phyloP scores from a whole-genome alignment of 768 basidiomycete species.

The Leucogyrophana mollusca region DNA sequence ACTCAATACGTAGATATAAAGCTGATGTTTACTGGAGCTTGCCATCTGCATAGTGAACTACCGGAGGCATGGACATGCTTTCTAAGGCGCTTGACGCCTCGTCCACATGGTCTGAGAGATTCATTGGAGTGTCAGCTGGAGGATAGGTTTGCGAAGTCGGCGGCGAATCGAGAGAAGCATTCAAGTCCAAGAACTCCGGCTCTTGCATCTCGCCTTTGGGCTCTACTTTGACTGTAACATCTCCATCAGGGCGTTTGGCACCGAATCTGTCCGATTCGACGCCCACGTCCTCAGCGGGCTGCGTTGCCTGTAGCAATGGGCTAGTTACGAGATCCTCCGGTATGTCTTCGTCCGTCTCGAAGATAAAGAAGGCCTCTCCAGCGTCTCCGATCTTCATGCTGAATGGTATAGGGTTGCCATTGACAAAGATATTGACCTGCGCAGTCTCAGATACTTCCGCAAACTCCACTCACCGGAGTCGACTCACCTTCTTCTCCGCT shows the following conservation, averaged over 20 bases:
- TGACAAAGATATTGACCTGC: conserved; percentile 87
- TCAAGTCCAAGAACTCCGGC: conserved; percentile 84
- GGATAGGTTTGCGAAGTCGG: conserved; percentile 18
- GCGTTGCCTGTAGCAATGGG: conserved; percentile 76
- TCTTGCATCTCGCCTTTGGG: conserved; percentile 37
- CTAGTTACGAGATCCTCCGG: conserved; percentile 93
- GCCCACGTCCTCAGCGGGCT: conserved; percentile 35
- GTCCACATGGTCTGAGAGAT: conserved; percentile 37
- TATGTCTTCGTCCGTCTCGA: conserved; percentile 94
- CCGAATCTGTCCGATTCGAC: conserved; percentile 40
- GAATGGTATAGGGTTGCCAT: conserved; percentile 84
- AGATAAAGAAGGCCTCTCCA: conserved; percentile 98
- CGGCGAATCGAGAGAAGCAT: conserved; percentile 40
- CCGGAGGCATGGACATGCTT: conserved; percentile 46
- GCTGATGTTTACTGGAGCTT: conserved; percentile 9
- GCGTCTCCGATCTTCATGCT: conserved; percentile 99
- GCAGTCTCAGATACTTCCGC: neutral
- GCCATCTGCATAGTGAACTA: conserved; percentile 65
- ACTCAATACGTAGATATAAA: conserved; percentile 4
- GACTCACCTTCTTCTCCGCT: conserved; percentile 83
- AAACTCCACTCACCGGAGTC: conserved; percentile 3
- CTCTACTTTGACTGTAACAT: conserved; percentile 13
- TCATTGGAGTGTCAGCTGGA: conserved; percentile 30
- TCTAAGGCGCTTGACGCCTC: conserved; percentile 45
- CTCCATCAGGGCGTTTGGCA: conserved; percentile 32